These are phyloP conservation scores for Syzygium aromaticum DNA, from an alignment of 345 rosid species.

Conservation along the genomic window DNA sequence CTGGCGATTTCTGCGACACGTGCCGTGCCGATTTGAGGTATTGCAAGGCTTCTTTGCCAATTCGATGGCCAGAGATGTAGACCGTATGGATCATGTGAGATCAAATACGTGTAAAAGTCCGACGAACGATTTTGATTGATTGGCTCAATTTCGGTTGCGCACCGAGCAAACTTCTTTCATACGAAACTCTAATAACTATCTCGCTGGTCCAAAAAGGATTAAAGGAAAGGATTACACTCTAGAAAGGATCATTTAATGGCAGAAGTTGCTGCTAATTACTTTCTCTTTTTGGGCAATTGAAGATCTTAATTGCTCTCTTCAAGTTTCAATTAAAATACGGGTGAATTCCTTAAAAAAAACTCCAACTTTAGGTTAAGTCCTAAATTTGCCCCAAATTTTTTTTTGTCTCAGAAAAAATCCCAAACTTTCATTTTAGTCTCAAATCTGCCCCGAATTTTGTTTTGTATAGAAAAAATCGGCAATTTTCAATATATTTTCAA, in stretches of 20 bases:
- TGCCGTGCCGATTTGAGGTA: neutral
- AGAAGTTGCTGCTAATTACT: neutral
- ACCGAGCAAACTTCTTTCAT: rapidly evolving
- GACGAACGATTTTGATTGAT: neutral
- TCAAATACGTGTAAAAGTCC: neutral
- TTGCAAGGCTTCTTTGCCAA: neutral
- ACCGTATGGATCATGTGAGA: rapidly evolving
- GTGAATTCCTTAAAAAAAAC: no score
- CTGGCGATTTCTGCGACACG: rapidly evolving
- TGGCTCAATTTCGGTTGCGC: neutral
- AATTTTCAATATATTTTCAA: no score
- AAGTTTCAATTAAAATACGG: neutral
- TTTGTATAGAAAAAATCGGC: no score
- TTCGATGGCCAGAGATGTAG: rapidly evolving
- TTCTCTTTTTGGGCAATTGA: neutral
- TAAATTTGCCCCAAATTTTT: no score
- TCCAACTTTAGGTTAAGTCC: no score
- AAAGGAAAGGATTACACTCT: neutral
- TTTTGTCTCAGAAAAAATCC: no score
- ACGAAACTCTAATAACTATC: neutral
- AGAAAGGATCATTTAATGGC: neutral
- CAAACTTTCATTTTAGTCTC: no score
- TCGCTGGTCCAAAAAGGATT: neutral
- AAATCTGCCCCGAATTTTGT: no score
- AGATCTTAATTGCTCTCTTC: neutral